Conservation (phyloP, 345 rosid genomes). For the Lumnitzera littorea region DNA sequence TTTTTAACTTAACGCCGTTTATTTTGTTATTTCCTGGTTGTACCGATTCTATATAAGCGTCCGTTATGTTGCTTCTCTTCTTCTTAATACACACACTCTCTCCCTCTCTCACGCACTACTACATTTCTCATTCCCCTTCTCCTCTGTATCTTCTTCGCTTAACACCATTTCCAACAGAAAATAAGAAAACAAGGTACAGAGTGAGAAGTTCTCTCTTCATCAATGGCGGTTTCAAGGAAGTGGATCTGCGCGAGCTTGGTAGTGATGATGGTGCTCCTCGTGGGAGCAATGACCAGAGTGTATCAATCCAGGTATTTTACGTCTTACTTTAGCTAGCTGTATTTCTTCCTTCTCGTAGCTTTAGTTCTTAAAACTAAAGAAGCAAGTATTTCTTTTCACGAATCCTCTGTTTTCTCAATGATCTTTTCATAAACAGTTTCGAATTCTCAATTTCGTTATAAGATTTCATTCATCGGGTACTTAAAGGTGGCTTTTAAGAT, state of each 20-base stretch:
- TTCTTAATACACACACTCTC: no score
- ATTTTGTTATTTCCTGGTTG: no score
- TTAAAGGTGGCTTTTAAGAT: no score
- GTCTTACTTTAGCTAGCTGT: neutral
- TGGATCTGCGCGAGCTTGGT: neutral
- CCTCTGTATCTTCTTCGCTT: neutral
- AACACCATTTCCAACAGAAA: neutral
- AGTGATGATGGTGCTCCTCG: slow-evolving; percentile 3
- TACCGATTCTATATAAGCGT: no score
- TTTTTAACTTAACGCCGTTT: no score
- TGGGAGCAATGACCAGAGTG: slow-evolving; percentile 4
- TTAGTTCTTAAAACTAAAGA: no score
- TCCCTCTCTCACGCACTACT: no score
- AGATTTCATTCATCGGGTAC: no score
- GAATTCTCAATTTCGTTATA: no score
- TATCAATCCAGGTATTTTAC: neutral
- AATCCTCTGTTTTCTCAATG: neutral
- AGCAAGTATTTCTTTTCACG: neutral
- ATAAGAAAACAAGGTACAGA: neutral
- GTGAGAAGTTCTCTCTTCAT: neutral
- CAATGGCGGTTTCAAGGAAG: slow-evolving; percentile 4
- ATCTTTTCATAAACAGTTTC: neutral
- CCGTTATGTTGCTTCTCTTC: no score
- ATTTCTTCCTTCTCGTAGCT: neutral
- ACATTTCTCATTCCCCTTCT: neutral